Evolutionary conservation across 2,329 filamentous ascomycete species (phyloP).

Genomic region (Aspergillus sojae): DNA sequence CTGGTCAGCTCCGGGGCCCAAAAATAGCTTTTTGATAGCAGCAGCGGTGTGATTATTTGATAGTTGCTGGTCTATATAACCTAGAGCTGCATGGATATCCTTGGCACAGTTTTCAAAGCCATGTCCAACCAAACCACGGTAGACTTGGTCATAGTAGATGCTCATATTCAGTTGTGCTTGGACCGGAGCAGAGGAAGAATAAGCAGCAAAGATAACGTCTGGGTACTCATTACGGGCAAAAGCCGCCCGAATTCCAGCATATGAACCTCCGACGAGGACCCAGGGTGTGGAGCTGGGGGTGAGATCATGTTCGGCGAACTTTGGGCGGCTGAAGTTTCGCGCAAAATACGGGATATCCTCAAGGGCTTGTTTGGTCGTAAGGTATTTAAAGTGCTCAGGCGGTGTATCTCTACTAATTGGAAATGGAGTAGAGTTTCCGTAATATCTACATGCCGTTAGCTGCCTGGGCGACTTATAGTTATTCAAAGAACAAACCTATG

Average conservation of each 20-base stretch:
- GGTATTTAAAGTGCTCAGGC: constrained; percentile 44
- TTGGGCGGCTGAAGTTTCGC: constrained; percentile 38
- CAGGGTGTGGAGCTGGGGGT: constrained; percentile 47
- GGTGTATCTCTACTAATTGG: constrained; percentile 38
- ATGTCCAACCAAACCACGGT: constrained; percentile 51
- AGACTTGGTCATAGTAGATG: constrained; percentile 55
- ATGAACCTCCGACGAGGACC: constrained; percentile 52
- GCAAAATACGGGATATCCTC: constrained; percentile 51
- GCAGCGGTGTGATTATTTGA: constrained; percentile 37
- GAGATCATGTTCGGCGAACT: constrained; percentile 36
- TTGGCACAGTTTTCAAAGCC: constrained; percentile 54
- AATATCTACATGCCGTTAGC: constrained; percentile 39
- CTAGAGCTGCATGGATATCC: constrained; percentile 52
- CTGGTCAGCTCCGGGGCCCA: constrained; percentile 49
- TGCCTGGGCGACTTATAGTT: neutral
- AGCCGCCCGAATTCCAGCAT: constrained; percentile 48
- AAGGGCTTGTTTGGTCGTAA: constrained; percentile 48
- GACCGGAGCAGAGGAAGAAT: constrained; percentile 47
- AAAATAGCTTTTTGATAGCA: constrained; percentile 51
- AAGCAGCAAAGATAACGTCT: constrained; percentile 45
- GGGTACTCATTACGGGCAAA: constrained; percentile 48
- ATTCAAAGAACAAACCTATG: constrained; percentile 39
- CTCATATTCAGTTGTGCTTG: constrained; percentile 54
- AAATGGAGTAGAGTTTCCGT: constrained; percentile 45
- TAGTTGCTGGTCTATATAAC: constrained; percentile 53